These are phyloP conservation scores for Tricholomella constricta DNA, from an alignment of 768 basidiomycete genomes.

Conservation along the genomic window DNA sequence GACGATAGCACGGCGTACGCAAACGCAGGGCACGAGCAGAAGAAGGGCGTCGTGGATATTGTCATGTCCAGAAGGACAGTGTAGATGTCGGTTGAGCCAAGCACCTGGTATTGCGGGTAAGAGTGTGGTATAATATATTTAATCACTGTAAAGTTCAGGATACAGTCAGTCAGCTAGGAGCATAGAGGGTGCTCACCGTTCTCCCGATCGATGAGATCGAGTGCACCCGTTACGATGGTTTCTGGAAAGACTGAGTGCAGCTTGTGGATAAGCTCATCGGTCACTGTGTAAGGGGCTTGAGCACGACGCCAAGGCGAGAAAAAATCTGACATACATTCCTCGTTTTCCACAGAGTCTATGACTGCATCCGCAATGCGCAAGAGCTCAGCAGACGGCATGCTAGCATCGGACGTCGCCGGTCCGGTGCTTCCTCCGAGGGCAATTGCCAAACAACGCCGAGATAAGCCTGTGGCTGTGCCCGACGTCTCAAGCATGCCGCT, in stretches of 20 bases:
- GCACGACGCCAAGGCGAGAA: background rate
- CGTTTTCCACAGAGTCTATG: conserved; percentile 33
- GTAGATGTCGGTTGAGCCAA: conserved; percentile 66
- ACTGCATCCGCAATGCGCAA: conserved; percentile 27
- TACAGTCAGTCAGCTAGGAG: background rate
- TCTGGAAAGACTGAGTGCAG: conserved; percentile 65
- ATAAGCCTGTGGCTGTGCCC: conserved; percentile 4
- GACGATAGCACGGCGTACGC: conserved; percentile 61
- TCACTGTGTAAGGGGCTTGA: conserved; percentile 26
- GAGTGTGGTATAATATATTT: conserved; percentile 61
- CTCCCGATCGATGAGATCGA: conserved; percentile 75
- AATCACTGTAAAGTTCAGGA: conserved; percentile 48
- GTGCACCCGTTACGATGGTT: conserved; percentile 62
- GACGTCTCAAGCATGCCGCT: conserved; percentile 1
- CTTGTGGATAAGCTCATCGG: conserved; percentile 56
- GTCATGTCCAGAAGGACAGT: conserved; percentile 51
- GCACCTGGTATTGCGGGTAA: conserved; percentile 62
- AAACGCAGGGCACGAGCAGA: conserved; percentile 80
- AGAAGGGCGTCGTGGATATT: conserved; percentile 45
- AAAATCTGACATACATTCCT: conserved; percentile 27
- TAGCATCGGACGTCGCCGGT: background rate
- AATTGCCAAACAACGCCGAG: conserved; percentile 7
- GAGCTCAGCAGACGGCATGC: conserved; percentile 27
- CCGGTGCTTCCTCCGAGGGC: conserved; percentile 7
- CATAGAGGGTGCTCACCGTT: conserved; percentile 47